phyloP scores from a whole-genome alignment of 2,329 filamentous ascomycete species.

The Xenosphaeropsis pyriputrescens region DNA sequence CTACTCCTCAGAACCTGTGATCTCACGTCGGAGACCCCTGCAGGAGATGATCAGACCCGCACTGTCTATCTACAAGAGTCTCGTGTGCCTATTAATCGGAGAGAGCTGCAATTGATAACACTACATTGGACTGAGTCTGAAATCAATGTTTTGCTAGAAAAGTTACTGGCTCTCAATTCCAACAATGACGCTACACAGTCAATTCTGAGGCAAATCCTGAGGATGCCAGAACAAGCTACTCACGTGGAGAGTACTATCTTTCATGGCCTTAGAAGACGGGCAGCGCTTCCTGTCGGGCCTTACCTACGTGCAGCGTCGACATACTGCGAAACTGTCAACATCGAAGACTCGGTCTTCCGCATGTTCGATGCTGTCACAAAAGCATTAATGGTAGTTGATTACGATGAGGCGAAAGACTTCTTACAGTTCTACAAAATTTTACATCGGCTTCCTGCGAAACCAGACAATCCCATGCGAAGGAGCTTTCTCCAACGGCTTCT shows the following conservation, averaged over 20 bases:
- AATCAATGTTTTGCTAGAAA: conserved; percentile 45
- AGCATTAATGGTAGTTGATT: conserved; percentile 10
- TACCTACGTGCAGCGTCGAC: conserved; percentile 15
- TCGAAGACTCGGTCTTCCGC: conserved; percentile 4
- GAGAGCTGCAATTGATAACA: conserved; percentile 31
- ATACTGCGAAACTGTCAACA: conserved; percentile 15
- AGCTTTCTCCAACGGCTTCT: no score
- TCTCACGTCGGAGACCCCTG: background rate
- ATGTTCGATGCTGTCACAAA: conserved; percentile 12
- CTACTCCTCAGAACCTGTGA: conserved; percentile 14
- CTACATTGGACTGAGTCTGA: conserved; percentile 22
- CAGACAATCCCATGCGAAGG: no score
- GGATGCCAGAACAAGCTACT: conserved; percentile 29
- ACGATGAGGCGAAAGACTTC: conserved; percentile 15
- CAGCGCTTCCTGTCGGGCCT: conserved; percentile 6
- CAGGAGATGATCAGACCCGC: conserved; percentile 18
- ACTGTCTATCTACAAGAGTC: conserved; percentile 16
- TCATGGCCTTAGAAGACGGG: conserved; percentile 11
- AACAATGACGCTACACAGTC: conserved; percentile 32
- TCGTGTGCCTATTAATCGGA: conserved; percentile 26
- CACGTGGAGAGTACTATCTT: conserved; percentile 28
- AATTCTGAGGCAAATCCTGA: conserved; percentile 43
- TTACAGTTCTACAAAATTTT: conserved; percentile 15
- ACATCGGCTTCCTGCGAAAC: no score
- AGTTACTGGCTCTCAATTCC: conserved; percentile 48